Evolutionary conservation across 108 stramenopile genomes (phyloP).

Genomic region (Seminavis robusta): DNA sequence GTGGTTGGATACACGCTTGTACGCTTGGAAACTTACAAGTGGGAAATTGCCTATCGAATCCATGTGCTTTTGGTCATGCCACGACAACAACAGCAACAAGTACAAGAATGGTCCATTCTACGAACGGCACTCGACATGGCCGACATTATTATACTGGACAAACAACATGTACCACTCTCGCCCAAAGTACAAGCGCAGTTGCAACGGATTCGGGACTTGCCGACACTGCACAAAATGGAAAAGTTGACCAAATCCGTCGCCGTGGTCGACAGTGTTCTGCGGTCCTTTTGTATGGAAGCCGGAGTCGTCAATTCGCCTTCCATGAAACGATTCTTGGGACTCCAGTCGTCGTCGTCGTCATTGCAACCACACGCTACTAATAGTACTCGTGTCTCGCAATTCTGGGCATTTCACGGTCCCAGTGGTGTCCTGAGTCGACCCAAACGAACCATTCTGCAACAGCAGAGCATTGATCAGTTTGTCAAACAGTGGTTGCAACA

Average conservation of each 20-base stretch:
- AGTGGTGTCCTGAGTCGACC: background rate
- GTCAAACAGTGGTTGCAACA: slow-evolving; percentile 57
- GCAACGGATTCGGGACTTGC: slow-evolving; percentile 6
- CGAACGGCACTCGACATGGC: slow-evolving; percentile 33
- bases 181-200: no score
- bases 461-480: no score
- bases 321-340: slow-evolving; percentile 31
- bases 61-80: slow-evolving; percentile 31
- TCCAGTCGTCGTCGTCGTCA: slow-evolving; percentile 1
- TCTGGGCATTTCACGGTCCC: background rate
- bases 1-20: slow-evolving; percentile 22
- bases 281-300: slow-evolving; percentile 48
- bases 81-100: slow-evolving; percentile 8
- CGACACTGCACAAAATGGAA: background rate
- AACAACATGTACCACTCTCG: no score
- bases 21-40: slow-evolving; percentile 15
- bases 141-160: no score
- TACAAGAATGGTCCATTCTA: slow-evolving; percentile 45
- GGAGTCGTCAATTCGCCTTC: slow-evolving; percentile 38
- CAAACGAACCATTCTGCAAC: no score
- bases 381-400: background rate
- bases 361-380: slow-evolving; percentile 1
- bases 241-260: slow-evolving; percentile 1
- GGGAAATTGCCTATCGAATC: slow-evolving; percentile 65
- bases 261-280: slow-evolving; percentile 29